Evolutionary conservation across 495 filamentous ascomycete genomes (phyloP).

Genomic region (Penicillium nucicola): DNA sequence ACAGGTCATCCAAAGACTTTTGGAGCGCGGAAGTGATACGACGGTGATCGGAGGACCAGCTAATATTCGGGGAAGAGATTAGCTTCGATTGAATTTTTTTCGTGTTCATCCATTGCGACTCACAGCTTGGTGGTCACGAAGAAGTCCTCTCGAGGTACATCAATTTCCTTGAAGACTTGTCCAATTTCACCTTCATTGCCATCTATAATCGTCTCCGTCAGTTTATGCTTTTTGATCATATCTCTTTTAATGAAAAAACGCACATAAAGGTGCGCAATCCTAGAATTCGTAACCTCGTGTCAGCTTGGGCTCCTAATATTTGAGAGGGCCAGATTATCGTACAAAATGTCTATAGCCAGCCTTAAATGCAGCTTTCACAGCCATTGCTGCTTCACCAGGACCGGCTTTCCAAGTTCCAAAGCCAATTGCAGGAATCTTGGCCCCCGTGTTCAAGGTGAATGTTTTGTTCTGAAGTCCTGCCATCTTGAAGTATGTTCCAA

Average conservation of each 20-base stretch:
- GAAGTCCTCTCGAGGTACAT: conserved; percentile 48
- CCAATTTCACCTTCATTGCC: conserved; percentile 47
- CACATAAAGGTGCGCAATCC: conserved; percentile 22
- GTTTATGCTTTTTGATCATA: too few relatives aligned
- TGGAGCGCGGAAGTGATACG: conserved; percentile 52
- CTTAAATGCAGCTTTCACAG: conserved; percentile 36
- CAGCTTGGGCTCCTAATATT: too few relatives aligned
- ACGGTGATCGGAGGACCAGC: conserved; percentile 32
- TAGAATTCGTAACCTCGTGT: conserved; percentile 11
- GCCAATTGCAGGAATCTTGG: conserved; percentile 63
- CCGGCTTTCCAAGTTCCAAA: conserved; percentile 51
- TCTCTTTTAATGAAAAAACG: too few relatives aligned
- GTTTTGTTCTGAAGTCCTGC: conserved; percentile 5
- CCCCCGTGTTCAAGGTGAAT: conserved; percentile 65
- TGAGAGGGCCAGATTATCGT: too few relatives aligned
- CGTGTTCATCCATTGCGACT: conserved; percentile 32
- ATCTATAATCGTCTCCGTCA: conserved; percentile 26
- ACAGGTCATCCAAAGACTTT: conserved; percentile 57
- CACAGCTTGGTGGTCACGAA: conserved; percentile 62
- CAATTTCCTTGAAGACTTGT: conserved; percentile 47
- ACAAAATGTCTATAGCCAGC: conserved; percentile 56
- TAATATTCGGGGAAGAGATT: conserved; percentile 11
- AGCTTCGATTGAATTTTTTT: conserved; percentile 17
- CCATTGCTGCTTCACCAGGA: conserved; percentile 22
- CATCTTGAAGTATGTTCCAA: not conserved